These are phyloP conservation scores for Talaromyces liani DNA, from an alignment of 495 filamentous ascomycete species.

Conservation along the genomic window DNA sequence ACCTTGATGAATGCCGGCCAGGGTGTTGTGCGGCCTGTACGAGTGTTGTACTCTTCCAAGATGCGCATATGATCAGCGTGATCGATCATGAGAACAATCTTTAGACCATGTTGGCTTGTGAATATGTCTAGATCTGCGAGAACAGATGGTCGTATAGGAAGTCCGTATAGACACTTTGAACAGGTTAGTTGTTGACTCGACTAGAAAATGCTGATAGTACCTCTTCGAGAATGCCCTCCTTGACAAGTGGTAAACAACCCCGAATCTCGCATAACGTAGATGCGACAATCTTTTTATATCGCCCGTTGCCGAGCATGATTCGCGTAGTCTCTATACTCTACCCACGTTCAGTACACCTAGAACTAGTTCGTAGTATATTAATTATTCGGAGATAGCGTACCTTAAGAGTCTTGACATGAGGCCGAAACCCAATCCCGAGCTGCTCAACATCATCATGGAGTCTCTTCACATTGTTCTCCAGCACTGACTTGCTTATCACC, in stretches of 20 bases:
- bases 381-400: conserved; percentile 9
- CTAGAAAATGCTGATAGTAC: conserved; percentile 9
- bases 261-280: conserved; percentile 25
- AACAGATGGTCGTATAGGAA: conserved; percentile 23
- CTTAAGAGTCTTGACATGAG: conserved; percentile 33
- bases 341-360: conserved; percentile 3
- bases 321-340: conserved; percentile 25
- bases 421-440: conserved; percentile 23
- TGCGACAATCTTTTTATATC: conserved; percentile 24
- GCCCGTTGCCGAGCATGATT: conserved; percentile 25
- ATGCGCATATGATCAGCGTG: conserved; percentile 24
- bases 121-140: conserved; percentile 23
- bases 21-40: background rate
- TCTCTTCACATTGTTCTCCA: conserved; percentile 21
- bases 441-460: conserved; percentile 25
- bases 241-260: conserved; percentile 20
- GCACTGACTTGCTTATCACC: conserved; percentile 23
- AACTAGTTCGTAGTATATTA: background rate
- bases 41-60: conserved; percentile 19
- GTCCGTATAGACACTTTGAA: conserved; percentile 23
- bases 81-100: conserved; percentile 27
- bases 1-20: conserved; percentile 19
- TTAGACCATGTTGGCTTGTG: conserved; percentile 12
- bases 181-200: background rate
- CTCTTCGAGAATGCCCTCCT: conserved; percentile 28